phyloP scores from a whole-genome alignment of 805 yeast genomes.

The Nakazawaea ernobii region DNA sequence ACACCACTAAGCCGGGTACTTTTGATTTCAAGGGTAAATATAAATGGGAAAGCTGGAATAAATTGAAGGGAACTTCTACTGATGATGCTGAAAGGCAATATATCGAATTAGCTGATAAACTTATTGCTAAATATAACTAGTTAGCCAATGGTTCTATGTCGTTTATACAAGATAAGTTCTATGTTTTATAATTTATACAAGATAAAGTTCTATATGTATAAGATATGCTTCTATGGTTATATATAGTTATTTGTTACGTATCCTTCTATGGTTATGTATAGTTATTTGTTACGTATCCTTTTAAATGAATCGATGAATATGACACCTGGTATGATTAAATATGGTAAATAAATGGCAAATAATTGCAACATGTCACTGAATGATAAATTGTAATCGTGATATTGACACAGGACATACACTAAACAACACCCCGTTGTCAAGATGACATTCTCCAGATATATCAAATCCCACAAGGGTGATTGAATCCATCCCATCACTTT shows the following conservation, averaged over 20 bases:
- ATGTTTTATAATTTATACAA: no score
- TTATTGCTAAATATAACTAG: constrained; percentile 46
- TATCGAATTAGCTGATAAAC: constrained; percentile 61
- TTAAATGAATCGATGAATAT: constrained; percentile 44
- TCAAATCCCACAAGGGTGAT: constrained; percentile 31
- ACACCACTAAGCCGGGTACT: constrained; percentile 80
- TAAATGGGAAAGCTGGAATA: constrained; percentile 98
- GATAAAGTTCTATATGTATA: no score
- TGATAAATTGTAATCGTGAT: constrained; percentile 34
- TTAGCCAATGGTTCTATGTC: no score
- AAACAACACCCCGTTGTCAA: constrained; percentile 75
- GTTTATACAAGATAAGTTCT: no score
- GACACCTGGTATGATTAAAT: constrained; percentile 55
- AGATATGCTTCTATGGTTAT: no score
- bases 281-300: constrained; percentile 10
- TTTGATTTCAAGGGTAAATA: constrained; percentile 93
- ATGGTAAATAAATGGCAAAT: constrained; percentile 59
- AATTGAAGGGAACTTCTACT: constrained; percentile 75
- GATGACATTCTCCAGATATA: constrained; percentile 81
- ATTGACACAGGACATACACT: constrained; percentile 33
- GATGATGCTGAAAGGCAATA: constrained; percentile 87
- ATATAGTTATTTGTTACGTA: not conserved
- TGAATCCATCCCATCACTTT: constrained; percentile 22
- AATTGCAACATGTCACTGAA: constrained; percentile 35
- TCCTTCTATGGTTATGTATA: constrained; percentile 7